phyloP scores from a whole-genome alignment of 1,139 yeast species.

The Diutina mesorugosa region DNA sequence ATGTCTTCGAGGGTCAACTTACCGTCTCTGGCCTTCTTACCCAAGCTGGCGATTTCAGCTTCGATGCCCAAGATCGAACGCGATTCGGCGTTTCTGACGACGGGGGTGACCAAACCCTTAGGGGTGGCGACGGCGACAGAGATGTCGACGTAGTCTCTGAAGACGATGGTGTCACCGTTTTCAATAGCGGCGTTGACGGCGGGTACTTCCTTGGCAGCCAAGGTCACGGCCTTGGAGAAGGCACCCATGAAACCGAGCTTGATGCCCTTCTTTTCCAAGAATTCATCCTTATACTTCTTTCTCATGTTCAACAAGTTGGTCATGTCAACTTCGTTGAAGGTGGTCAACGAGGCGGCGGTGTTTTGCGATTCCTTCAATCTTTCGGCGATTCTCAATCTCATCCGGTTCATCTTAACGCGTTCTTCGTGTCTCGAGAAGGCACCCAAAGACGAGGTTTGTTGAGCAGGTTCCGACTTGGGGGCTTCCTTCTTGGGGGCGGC shows the following conservation, averaged over 20 bases:
- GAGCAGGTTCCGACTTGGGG: slow-evolving; percentile 6
- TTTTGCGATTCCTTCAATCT: slow-evolving; percentile 98
- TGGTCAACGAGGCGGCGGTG: slow-evolving; percentile 96
- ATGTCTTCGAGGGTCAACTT: slow-evolving; percentile 94
- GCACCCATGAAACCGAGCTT: slow-evolving; percentile 99
- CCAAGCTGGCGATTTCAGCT: slow-evolving; percentile 67
- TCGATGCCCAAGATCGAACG: slow-evolving; percentile 83
- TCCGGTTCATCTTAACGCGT: slow-evolving; percentile 97
- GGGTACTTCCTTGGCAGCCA: slow-evolving; percentile 93
- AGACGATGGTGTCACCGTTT: slow-evolving; percentile 83
- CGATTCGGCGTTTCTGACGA: slow-evolving; percentile 94
- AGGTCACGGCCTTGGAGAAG: slow-evolving; percentile 83
- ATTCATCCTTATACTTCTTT: slow-evolving; percentile 91
- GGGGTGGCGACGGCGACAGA: slow-evolving; percentile 98
- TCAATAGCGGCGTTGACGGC: slow-evolving; percentile 94
- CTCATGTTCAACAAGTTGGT: slow-evolving; percentile 86
- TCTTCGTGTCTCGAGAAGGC: slow-evolving; percentile 74
- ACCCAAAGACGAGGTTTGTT: slow-evolving; percentile 32
- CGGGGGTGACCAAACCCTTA: slow-evolving; percentile 97
- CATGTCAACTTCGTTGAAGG: slow-evolving; percentile 98
- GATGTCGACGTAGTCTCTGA: slow-evolving; percentile 92
- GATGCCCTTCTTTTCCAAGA: slow-evolving; percentile 85
- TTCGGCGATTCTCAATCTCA: slow-evolving; percentile 98
- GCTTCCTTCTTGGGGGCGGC: slow-evolving; percentile 12
- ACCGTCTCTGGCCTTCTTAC: slow-evolving; percentile 93